Evolutionary conservation across 306 rosid species (phyloP), one percentile per base, ranked within the genome.

Genomic region (Acmispon strigosus): DNA sequence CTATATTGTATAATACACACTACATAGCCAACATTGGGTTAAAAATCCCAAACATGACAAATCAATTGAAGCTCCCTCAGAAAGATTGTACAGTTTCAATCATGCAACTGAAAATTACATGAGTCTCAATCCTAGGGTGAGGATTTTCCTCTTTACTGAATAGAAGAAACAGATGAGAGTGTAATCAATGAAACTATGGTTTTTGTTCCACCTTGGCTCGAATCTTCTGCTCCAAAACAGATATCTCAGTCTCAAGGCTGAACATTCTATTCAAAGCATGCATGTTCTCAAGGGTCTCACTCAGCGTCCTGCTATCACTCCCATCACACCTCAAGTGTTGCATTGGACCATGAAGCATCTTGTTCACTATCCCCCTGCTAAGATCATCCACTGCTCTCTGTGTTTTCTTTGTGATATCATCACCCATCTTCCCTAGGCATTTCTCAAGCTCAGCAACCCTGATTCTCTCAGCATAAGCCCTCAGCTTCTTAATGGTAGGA

Each of bases 251-350:
- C 77, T 87, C 99, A 37, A 94, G 97, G 76, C 92, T 91, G 83
- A 95, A 95, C 99, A 95, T 95, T 82, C 99, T 89, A 70, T 95
- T 95, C 73, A 95, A 89, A 74, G 97, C 96, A 62, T 95, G 97
- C 99, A 95, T 95, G 73, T 95, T 95, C 82, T 95, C 99, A 41
- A 95, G 95, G 20, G 99, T 91, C 66, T 95, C 99, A 16, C 67
- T 87, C 18, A 95, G 80, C 60, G 96, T 95, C 29, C 97, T 83
- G 83, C 96, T 91, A 50, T 95, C 99, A 73, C 96, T 95, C 5
- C 99, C 99, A 75, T 95, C 99, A 44, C 99, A 95, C 80, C 99
- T 87, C 71, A 95, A 80, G 74, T 95, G 99, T 79, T 95, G 97
- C 99, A 95, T 91, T 48, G 99, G 99, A 27, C 99, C 99, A 76